These are phyloP conservation scores for Trifolium fragiferum DNA, from an alignment of 306 rosid species.

Conservation along the genomic window DNA sequence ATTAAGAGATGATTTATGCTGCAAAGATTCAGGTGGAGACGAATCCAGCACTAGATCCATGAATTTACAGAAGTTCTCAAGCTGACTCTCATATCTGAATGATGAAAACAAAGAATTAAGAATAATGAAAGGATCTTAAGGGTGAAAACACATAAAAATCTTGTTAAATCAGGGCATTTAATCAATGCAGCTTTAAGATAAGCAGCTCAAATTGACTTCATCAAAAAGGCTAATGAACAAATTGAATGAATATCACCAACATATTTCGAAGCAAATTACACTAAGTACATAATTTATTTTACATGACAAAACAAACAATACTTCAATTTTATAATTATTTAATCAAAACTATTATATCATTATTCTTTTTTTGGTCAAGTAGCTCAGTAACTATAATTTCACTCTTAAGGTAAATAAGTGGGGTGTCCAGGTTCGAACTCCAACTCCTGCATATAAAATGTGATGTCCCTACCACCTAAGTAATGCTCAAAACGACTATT, in stretches of 20 bases:
- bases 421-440: too few species aligned
- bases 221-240: slow-evolving; percentile 15
- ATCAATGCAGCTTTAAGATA: slow-evolving; percentile 31
- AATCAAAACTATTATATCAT: slow-evolving; percentile 7
- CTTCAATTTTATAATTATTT: background rate
- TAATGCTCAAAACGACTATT: background rate
- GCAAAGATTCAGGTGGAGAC: slow-evolving; percentile 79
- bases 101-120: background rate
- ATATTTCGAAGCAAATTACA: slow-evolving; percentile 1
- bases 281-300: background rate
- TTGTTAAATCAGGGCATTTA: slow-evolving; percentile 18
- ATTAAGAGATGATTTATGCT: slow-evolving; percentile 56
- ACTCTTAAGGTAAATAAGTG: too few species aligned
- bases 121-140: background rate
- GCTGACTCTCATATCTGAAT: slow-evolving; percentile 80
- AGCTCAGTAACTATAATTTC: too few species aligned
- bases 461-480: too few species aligned
- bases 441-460: too few species aligned
- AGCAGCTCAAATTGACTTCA: slow-evolving; percentile 32
- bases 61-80: slow-evolving; percentile 79
- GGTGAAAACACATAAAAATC: slow-evolving; percentile 12
- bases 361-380: too few species aligned
- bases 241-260: slow-evolving; percentile 32
- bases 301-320: slow-evolving; percentile 2
- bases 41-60: slow-evolving; percentile 88